These are phyloP conservation scores for Schoenoplectus tabernaemontani DNA, from an alignment of 202 grass and related monocot genomes.

Conservation along the genomic window DNA sequence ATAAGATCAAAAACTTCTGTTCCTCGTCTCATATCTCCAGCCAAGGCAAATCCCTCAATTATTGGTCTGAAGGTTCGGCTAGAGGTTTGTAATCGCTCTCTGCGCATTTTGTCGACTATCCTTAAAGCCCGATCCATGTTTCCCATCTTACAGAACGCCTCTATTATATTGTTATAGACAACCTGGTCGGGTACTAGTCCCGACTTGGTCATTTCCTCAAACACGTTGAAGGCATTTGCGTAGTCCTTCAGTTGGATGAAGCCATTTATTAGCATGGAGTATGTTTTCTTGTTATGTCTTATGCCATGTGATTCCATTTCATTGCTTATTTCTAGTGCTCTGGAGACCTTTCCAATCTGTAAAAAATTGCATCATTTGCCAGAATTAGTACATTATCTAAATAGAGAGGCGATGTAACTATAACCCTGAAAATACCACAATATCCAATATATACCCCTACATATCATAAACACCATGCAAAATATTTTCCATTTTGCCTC, in stretches of 20 bases:
- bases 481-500: background rate
- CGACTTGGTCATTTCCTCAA: constrained; percentile 84
- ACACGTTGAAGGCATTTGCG: constrained; percentile 85
- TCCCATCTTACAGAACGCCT: constrained; percentile 92
- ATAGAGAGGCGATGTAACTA: background rate
- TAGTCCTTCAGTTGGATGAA: constrained; percentile 93
- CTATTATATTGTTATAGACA: constrained; percentile 82
- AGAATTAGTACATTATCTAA: background rate
- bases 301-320: constrained; percentile 71
- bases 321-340: constrained; percentile 69
- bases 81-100: constrained; percentile 62
- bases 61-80: constrained; percentile 92
- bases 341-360: constrained; percentile 76
- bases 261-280: constrained; percentile 94
- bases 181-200: constrained; percentile 70
- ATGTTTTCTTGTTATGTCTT: constrained; percentile 92
- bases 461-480: background rate
- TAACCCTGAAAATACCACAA: background rate
- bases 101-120: constrained; percentile 88
- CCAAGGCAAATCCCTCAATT: constrained; percentile 75
- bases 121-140: constrained; percentile 73
- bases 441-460: background rate
- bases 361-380: constrained; percentile 12
- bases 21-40: constrained; percentile 77
- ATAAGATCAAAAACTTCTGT: constrained; percentile 78